These are phyloP conservation scores for Vitis cinerea DNA, from an alignment of 164 flowering plant genomes.

Conservation along the genomic window DNA sequence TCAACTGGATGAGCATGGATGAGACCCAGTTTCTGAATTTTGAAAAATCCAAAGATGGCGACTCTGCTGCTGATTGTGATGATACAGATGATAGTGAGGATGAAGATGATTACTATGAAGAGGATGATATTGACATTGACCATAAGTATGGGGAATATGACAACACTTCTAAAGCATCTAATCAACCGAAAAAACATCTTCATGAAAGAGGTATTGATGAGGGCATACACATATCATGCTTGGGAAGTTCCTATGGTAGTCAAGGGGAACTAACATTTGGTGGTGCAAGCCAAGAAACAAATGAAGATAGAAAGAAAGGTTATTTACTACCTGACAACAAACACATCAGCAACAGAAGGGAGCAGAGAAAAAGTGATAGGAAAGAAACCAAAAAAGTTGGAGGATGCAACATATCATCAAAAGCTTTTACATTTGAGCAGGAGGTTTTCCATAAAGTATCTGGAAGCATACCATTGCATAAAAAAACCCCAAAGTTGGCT, in stretches of 20 bases:
- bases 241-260: slow-evolving; percentile 2
- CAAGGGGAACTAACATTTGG: slow-evolving; percentile 5
- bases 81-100: slow-evolving; percentile 44
- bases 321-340: slow-evolving; percentile 1
- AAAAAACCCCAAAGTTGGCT: slow-evolving; percentile 45
- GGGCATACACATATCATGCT: not conserved
- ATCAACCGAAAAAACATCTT: slow-evolving; percentile 12
- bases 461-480: slow-evolving; percentile 20
- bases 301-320: slow-evolving; percentile 10
- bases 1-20: slow-evolving; percentile 61
- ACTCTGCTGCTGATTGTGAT: slow-evolving; percentile 26
- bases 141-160: slow-evolving; percentile 19
- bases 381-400: slow-evolving; percentile 17
- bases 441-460: slow-evolving; percentile 18
- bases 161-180: slow-evolving; percentile 7
- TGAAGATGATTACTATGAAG: slow-evolving; percentile 26
- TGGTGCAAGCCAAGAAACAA: slow-evolving; percentile 16
- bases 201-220: slow-evolving; percentile 11
- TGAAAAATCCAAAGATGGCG: slow-evolving; percentile 36
- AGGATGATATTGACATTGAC: slow-evolving; percentile 20
- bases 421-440: slow-evolving; percentile 14
- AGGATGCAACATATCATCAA: slow-evolving; percentile 13
- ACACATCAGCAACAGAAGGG: slow-evolving; percentile 5
- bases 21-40: slow-evolving; percentile 30
- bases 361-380: slow-evolving; percentile 8